Evolutionary conservation across 1,284 basidiomycete genomes (phyloP).

Genomic region (Cerrena zonata): DNA sequence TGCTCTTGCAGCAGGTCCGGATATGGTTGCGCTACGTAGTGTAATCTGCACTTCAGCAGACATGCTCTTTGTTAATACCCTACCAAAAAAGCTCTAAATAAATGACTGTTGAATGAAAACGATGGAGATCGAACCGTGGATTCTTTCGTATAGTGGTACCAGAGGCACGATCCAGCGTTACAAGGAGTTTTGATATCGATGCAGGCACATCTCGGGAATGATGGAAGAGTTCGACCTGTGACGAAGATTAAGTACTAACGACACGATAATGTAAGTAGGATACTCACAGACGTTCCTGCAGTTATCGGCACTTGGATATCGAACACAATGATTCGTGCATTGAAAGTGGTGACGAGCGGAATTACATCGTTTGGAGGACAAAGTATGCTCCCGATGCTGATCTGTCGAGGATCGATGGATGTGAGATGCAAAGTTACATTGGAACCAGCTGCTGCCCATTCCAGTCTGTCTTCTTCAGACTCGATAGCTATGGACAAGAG

Average conservation of each 20-base stretch:
- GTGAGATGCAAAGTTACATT: conserved; percentile 85
- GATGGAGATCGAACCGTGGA: conserved; percentile 57
- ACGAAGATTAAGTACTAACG: neutral
- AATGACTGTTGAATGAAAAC: neutral
- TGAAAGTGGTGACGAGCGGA: conserved; percentile 73
- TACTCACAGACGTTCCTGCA: conserved; percentile 72
- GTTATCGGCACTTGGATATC: conserved; percentile 89
- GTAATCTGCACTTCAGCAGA: conserved; percentile 85
- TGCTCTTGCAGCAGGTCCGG: conserved; percentile 39
- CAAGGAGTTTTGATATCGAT: conserved; percentile 73
- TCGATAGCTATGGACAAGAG: conserved; percentile 69
- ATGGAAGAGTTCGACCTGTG: conserved; percentile 87
- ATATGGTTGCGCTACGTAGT: conserved; percentile 53
- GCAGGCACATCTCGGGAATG: conserved; percentile 91
- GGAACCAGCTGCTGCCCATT: conserved; percentile 87
- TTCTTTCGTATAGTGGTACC: conserved; percentile 74
- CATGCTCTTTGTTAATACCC: conserved; percentile 76
- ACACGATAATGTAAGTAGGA: neutral
- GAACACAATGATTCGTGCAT: conserved; percentile 88
- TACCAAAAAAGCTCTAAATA: conserved; percentile 23
- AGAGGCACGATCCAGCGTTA: conserved; percentile 72
- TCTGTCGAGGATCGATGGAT: conserved; percentile 79
- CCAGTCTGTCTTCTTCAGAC: conserved; percentile 70
- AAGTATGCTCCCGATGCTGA: conserved; percentile 84
- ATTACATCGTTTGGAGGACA: conserved; percentile 71